Evolutionary conservation across 2,329 filamentous ascomycete species (phyloP), one percentile per base, ranked within the genome.

Genomic region (Botryotinia narcissicola): DNA sequence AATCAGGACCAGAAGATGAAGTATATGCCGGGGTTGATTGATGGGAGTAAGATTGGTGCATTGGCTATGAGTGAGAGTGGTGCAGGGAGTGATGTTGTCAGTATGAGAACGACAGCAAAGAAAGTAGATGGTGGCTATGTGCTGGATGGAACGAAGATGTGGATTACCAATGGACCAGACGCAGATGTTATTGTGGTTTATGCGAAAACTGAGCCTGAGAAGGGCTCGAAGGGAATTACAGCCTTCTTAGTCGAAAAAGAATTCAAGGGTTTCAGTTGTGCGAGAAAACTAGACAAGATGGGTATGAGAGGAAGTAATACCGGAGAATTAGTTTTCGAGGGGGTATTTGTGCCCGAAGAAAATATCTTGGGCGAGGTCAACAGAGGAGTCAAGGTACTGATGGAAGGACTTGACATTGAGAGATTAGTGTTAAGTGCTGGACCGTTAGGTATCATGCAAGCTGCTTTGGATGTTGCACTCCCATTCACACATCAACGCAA

Each of bases 251-350:
- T 98, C 57, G 91, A 97, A 78, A 87, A 86, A 72, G 79, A 82
- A 16, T 85, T 87, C 51, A 84, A 89, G 54, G 95, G 96, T 61
- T 98, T 98, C 85, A 92, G 90, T 76, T 95, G 94, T 79, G 90
- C 94, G 10, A 88, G 93, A 75, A 98, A 98, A 84, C 90, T 98
- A 29, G 95, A 98, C 86, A 98, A 99, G 85, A 92, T 99, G 83
- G 96, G 96, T 78, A 99, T 99, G 96, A 90, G 96, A 73, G 96
- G 96, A 74, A 96, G 93, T 78, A 98, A 98, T 84, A 98, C 96
- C 0, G 96, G 96, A 79, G 96, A 98, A 83, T 88, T 98, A 37
- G 88, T 95, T 73, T 97, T 98, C 78, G 94, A 97, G 75, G 87
- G 91, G 77, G 94, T 98, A 73, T 97, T 98, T 80, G 94, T 98